Conservation (phyloP, 345 rosid genomes). For the Draba incana region DNA sequence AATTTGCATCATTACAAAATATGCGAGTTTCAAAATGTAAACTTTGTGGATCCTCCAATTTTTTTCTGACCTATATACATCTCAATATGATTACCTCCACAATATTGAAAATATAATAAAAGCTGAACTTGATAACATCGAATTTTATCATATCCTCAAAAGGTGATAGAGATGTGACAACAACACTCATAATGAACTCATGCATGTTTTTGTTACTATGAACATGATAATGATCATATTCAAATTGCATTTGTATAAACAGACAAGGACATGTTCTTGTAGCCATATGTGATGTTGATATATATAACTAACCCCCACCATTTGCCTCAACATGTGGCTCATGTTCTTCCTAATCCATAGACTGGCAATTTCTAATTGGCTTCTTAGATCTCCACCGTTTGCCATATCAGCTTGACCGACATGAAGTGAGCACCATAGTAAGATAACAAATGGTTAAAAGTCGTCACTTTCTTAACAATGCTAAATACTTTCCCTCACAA, state of each 20-base stretch:
- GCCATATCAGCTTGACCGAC: constrained; percentile 31
- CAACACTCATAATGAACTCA: background rate
- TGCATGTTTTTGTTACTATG: constrained; percentile 24
- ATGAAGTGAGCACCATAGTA: constrained; percentile 7
- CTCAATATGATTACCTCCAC: constrained; percentile 17
- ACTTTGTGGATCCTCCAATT: constrained; percentile 7
- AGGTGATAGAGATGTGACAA: constrained; percentile 27
- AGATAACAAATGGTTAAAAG: constrained; percentile 3
- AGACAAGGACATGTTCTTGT: background rate
- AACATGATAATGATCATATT: constrained; percentile 28
- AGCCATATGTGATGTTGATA: constrained; percentile 24
- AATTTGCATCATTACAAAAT: background rate
- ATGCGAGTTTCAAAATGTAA: background rate
- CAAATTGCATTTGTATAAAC: constrained; percentile 34
- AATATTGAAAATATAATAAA: constrained; percentile 15
- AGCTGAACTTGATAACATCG: constrained; percentile 9
- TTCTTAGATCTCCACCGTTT: constrained; percentile 20
- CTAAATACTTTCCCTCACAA: background rate
- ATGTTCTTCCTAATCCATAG: constrained; percentile 25
- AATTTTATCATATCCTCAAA: constrained; percentile 21
- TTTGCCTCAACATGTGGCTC: constrained; percentile 32
- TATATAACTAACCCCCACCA: constrained; percentile 33
- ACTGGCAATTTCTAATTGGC: constrained; percentile 26
- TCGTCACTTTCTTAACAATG: constrained; percentile 5
- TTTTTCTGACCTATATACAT: constrained; percentile 15